Percentiles rank a stretch among this genome's conserved stretches.
phyloP scores from a whole-genome alignment of 2,329 filamentous ascomycete species.

The Apiospora malaysiana region DNA sequence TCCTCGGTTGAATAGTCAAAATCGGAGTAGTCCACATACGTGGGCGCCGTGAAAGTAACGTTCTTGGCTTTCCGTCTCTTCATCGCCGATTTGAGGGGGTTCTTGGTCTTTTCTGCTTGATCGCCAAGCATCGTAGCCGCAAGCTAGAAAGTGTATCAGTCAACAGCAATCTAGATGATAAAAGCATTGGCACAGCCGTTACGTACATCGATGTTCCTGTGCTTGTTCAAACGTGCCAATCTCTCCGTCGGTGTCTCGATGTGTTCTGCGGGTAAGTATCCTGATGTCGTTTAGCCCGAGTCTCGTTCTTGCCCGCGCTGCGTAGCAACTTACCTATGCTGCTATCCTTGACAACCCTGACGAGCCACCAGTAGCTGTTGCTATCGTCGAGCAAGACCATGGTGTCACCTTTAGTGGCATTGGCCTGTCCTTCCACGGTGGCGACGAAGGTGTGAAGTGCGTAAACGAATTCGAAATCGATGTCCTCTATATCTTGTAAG shows the following conservation, averaged over 20 bases:
- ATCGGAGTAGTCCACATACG: conserved; percentile 87
- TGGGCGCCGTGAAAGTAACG: conserved; percentile 83
- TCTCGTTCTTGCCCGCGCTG: neutral
- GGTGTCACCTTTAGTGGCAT: conserved; percentile 96
- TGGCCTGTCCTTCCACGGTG: conserved; percentile 96
- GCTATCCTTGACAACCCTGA: conserved; percentile 95
- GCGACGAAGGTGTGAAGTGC: conserved; percentile 97
- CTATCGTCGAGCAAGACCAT: conserved; percentile 98
- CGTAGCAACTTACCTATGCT: conserved; percentile 70
- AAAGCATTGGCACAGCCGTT: neutral
- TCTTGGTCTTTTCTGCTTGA: conserved; percentile 77
- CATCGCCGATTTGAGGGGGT: conserved; percentile 83
- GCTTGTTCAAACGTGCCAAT: conserved; percentile 92
- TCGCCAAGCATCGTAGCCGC: conserved; percentile 69
- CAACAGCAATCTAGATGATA: neutral
- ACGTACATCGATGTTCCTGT: conserved; percentile 94
- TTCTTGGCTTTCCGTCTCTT: conserved; percentile 82
- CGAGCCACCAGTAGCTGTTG: conserved; percentile 99
- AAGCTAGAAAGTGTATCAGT: conserved; percentile 51
- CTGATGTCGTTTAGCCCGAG: conserved; percentile 49
- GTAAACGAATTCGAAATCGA: conserved; percentile 99
- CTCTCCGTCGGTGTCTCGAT: conserved; percentile 98
- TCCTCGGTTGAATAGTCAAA: conserved; percentile 85
- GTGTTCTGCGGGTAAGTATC: conserved; percentile 95
- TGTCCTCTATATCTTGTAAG: conserved; percentile 97